Evolutionary conservation across 2,329 filamentous ascomycete genomes (phyloP).

Genomic region (Penicillium paneum): DNA sequence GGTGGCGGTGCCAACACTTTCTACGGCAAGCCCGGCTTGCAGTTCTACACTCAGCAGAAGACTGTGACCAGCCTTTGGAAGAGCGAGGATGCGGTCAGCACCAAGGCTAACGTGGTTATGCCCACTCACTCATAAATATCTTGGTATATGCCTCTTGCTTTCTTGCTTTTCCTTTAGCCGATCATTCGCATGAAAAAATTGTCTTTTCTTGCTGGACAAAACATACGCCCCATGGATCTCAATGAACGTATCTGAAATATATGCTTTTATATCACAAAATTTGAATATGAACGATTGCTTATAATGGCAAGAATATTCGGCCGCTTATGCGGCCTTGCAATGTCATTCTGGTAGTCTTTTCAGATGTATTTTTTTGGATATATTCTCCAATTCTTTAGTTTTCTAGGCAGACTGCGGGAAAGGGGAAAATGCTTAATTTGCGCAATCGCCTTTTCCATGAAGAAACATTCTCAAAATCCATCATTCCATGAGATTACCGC

Average conservation of each 20-base stretch:
- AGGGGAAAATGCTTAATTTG: too few relatives aligned
- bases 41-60: slow-evolving; percentile 97
- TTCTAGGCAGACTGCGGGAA: too few relatives aligned
- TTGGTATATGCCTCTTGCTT: neutral
- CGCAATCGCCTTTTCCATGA: too few relatives aligned
- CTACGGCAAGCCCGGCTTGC: slow-evolving; percentile 87
- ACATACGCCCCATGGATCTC: neutral
- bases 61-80: slow-evolving; percentile 93
- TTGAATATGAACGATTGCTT: neutral
- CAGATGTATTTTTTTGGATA: too few relatives aligned
- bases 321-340: too few relatives aligned
- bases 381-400: too few relatives aligned
- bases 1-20: slow-evolving; percentile 91
- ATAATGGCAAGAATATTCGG: neutral
- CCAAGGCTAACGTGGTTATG: slow-evolving; percentile 86
- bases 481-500: neutral
- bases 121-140: slow-evolving; percentile 57
- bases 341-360: too few relatives aligned
- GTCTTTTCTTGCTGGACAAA: neutral
- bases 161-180: slow-evolving; percentile 3
- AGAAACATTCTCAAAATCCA: neutral
- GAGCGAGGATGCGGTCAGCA: slow-evolving; percentile 76
- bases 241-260: slow-evolving; percentile 6
- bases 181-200: neutral
- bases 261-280: neutral